Base-by-base conservation (phyloP, 345 rosid genomes). In the Aquilaria sinensis region DNA sequence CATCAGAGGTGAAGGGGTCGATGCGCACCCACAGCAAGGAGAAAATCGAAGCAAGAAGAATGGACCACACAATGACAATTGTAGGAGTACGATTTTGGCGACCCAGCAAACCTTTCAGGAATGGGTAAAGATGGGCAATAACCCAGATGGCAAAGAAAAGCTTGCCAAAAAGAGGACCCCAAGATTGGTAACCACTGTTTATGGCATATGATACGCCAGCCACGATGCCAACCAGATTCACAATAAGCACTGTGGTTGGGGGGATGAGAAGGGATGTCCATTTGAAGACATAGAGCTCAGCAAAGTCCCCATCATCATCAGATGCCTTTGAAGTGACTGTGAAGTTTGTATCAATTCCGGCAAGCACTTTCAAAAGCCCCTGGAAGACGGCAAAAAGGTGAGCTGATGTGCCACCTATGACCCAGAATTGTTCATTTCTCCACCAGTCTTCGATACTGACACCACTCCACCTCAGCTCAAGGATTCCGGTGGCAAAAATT, bases 341-440 rank as follows among this genome's bases (percentile, higher is more conserved):
- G 72, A 93, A 93, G 86, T 88, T 86, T 77, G 98, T 93, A 60
- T 93, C 98, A 6, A 93, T 93, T 34, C 98, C 98, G 0, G 97
- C 98, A 58, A 93, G 97, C 55, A 93, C 98, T 67, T 93, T 93
- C 55, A 94, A 78, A 50, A 94, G 88, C 57, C 99, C 99, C 72
- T 94, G 99, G 85, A 94, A 94, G 67, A 94, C 99, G 0, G 99
- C 99, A 48, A 94, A 94, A 43, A 94, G 92, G 76, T 94, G 99
- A 53, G 99, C 97, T 0, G 99, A 94, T 50, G 99, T 94, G 32
- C 99, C 99, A 51, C 99, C 99, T 3, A 94, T 94, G 68, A 93
- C 98, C 98, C 98, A 93, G 72, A 93, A 93, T 75, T 93, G 98
- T 75, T 93, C 98, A 43, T 93, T 94, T 68, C 99, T 94, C 99